A percentile compares a stretch with the other conserved stretches of the same genome.
Evolutionary conservation across 352 stramenopile species (phyloP).

Genomic region (Phytophthora sansomeana): DNA sequence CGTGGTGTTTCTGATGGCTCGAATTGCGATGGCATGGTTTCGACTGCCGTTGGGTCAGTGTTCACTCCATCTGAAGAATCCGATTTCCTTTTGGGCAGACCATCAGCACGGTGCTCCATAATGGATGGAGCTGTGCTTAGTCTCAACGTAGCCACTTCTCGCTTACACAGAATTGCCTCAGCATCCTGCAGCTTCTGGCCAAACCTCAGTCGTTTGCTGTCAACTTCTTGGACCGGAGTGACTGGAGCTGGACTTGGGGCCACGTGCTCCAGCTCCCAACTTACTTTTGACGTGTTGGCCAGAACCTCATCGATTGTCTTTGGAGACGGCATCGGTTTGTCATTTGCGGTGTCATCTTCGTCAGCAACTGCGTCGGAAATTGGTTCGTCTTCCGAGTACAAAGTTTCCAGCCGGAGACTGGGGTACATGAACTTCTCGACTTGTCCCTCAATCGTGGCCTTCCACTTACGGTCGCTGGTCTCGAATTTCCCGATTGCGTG

Average conservation of each 20-base stretch:
- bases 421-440: constrained; percentile 84
- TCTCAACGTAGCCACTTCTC: constrained; percentile 37
- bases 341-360: not conserved
- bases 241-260: constrained; percentile 42
- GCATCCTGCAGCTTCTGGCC: constrained; percentile 68
- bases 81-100: not conserved
- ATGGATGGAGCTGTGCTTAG: constrained; percentile 3
- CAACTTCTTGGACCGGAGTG: constrained; percentile 25
- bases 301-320: constrained; percentile 49
- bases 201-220: constrained; percentile 50
- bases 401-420: constrained; percentile 59
- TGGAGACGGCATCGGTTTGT: constrained; percentile 36
- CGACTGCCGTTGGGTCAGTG: too few relatives aligned
- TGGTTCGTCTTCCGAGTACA: constrained; percentile 40
- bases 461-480: constrained; percentile 67
- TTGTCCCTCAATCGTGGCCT: constrained; percentile 61
- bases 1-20: constrained; percentile 37
- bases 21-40: constrained; percentile 31
- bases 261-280: constrained; percentile 60
- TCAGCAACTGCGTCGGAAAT: not conserved
- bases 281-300: constrained; percentile 47
- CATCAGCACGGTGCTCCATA: not conserved
- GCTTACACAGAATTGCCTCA: constrained; percentile 58
- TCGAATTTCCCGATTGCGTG: constrained; percentile 61
- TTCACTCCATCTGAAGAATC: not conserved